phyloP scores from a whole-genome alignment of 352 stramenopile species.

The Thraustotheca clavata region DNA sequence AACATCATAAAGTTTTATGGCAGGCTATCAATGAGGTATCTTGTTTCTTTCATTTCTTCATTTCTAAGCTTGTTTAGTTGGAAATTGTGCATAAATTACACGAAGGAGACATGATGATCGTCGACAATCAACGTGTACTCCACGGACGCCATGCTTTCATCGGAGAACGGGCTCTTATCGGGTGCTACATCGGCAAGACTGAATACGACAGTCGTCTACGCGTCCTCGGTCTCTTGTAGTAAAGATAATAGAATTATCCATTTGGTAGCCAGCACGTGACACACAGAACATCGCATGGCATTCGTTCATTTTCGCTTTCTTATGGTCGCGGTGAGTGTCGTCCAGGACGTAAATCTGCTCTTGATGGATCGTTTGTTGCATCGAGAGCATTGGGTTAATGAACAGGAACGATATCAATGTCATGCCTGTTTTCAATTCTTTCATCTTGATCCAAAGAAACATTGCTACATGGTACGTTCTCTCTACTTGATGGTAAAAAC shows the following conservation, averaged over 20 bases:
- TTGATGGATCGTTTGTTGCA: slow-evolving; percentile 19
- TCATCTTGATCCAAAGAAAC: slow-evolving; percentile 15
- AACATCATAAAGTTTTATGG: slow-evolving; percentile 55
- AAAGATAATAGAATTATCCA: slow-evolving; percentile 15
- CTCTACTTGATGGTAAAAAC: not conserved
- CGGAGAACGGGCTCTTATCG: slow-evolving; percentile 70
- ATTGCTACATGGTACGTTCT: slow-evolving; percentile 2
- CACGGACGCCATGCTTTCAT: slow-evolving; percentile 74
- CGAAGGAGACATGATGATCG: slow-evolving; percentile 74
- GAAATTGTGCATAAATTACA: slow-evolving; percentile 35
- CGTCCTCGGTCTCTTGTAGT: slow-evolving; percentile 75
- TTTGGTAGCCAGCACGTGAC: too few species aligned
- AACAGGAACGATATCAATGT: slow-evolving; percentile 2
- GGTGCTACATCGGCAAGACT: slow-evolving; percentile 81
- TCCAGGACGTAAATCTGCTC: slow-evolving; percentile 5
- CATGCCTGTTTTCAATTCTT: slow-evolving; percentile 10
- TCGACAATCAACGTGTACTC: slow-evolving; percentile 84
- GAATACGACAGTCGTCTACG: slow-evolving; percentile 82
- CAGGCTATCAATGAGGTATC: slow-evolving; percentile 48
- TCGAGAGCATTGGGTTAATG: slow-evolving; percentile 7
- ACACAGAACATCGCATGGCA: too few species aligned
- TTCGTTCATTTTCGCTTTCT: not conserved
- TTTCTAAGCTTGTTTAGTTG: not conserved
- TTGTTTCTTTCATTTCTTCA: not conserved
- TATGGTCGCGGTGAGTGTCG: not conserved